phyloP scores from a whole-genome alignment of 768 basidiomycete genomes.

The Suillus placidus region DNA sequence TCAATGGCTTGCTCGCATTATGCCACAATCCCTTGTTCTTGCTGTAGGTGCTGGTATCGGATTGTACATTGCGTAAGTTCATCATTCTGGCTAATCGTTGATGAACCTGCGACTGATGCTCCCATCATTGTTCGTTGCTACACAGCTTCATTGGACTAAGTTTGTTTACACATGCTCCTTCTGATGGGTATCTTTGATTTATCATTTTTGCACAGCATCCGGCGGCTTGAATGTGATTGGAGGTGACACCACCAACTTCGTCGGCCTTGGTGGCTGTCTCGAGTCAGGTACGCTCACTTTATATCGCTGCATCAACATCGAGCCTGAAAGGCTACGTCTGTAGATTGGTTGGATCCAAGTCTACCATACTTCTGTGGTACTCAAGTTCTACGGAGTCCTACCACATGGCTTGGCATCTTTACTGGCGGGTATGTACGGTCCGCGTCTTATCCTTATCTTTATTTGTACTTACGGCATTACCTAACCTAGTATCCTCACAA shows the following conservation, averaged over 20 bases:
- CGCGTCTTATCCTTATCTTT: not conserved
- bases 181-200: not conserved
- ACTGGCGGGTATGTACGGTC: conserved; percentile 66
- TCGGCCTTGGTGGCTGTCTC: conserved; percentile 77
- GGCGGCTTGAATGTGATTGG: conserved; percentile 77
- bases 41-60: conserved; percentile 89
- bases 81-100: conserved; percentile 9
- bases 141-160: conserved; percentile 74
- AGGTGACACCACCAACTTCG: conserved; percentile 67
- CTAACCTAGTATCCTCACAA: conserved; percentile 62
- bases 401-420: conserved; percentile 89
- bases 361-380: conserved; percentile 63
- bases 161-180: conserved; percentile 31
- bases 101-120: conserved; percentile 15
- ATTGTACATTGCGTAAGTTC: conserved; percentile 77
- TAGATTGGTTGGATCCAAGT: conserved; percentile 46
- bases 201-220: conserved; percentile 43
- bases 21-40: conserved; percentile 85
- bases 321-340: not conserved
- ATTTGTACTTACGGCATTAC: conserved; percentile 11
- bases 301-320: conserved; percentile 14
- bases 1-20: conserved; percentile 87
- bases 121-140: conserved; percentile 11
- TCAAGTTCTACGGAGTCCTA: conserved; percentile 70
- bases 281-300: conserved; percentile 41